Evolutionary conservation across 1,139 yeast genomes (phyloP).

Genomic region (Starmera stellimalicola): DNA sequence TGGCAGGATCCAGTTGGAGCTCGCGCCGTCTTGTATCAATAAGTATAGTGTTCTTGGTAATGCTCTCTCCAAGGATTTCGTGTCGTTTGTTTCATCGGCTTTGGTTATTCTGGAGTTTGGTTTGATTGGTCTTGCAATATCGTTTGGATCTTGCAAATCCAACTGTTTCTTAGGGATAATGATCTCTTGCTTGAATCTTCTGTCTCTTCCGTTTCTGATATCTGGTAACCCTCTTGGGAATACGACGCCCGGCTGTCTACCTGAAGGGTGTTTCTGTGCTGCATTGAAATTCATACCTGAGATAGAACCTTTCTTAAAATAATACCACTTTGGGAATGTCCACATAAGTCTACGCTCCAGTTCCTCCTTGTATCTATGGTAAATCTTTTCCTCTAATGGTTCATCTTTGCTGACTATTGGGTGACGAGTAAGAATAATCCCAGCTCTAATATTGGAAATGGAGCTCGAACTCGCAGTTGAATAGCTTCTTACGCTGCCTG

Average conservation of each 20-base stretch:
- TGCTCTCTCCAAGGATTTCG: slow-evolving; percentile 64
- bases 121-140: slow-evolving; percentile 58
- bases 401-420: slow-evolving; percentile 80
- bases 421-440: slow-evolving; percentile 63
- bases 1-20: slow-evolving; percentile 67
- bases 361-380: slow-evolving; percentile 76
- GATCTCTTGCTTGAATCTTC: slow-evolving; percentile 71
- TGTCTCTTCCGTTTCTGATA: slow-evolving; percentile 78
- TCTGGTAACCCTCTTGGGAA: slow-evolving; percentile 83
- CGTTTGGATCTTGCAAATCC: slow-evolving; percentile 29
- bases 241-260: slow-evolving; percentile 64
- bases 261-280: slow-evolving; percentile 68
- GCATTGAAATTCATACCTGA: slow-evolving; percentile 75
- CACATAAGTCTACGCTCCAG: slow-evolving; percentile 89
- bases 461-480: too few species aligned
- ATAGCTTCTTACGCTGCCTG: too few species aligned
- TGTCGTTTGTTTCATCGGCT: slow-evolving; percentile 61
- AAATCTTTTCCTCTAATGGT: slow-evolving; percentile 62
- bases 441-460: slow-evolving; percentile 29
- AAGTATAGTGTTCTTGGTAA: slow-evolving; percentile 76
- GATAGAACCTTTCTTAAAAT: slow-evolving; percentile 83
- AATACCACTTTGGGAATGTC: slow-evolving; percentile 94
- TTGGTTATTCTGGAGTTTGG: slow-evolving; percentile 67
- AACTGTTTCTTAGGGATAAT: slow-evolving; percentile 48
- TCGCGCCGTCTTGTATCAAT: slow-evolving; percentile 36